Evolutionary conservation across 2,329 filamentous ascomycete genomes (phyloP).

Genomic region (Pestalotiopsis fici): DNA sequence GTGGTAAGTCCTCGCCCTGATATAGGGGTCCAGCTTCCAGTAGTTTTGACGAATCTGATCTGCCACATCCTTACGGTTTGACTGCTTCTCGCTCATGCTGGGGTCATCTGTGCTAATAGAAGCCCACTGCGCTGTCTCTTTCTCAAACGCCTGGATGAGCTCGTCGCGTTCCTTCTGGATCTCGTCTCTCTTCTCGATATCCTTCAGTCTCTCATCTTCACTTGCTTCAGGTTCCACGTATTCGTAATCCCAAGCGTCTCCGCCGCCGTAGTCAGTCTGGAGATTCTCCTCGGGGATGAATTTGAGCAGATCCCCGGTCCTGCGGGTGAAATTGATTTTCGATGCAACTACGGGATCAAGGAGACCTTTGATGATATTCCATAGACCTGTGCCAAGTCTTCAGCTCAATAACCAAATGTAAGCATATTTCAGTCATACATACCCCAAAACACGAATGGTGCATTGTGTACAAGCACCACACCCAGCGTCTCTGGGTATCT

Average conservation of each 20-base stretch:
- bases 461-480: constrained; percentile 71
- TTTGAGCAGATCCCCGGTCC: constrained; percentile 58
- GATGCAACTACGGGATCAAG: constrained; percentile 73
- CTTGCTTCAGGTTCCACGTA: constrained; percentile 61
- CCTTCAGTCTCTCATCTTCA: constrained; percentile 60
- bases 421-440: neutral
- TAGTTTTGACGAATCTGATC: constrained; percentile 60
- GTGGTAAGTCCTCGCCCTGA: constrained; percentile 63
- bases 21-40: constrained; percentile 70
- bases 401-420: neutral
- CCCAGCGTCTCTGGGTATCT: constrained; percentile 77
- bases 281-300: constrained; percentile 63
- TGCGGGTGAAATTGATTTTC: constrained; percentile 72
- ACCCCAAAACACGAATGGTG: constrained; percentile 69
- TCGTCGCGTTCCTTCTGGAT: constrained; percentile 52
- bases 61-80: constrained; percentile 48
- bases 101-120: constrained; percentile 32
- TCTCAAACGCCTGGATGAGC: constrained; percentile 59
- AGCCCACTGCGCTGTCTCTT: constrained; percentile 62
- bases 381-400: constrained; percentile 26
- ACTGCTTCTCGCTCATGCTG: constrained; percentile 17
- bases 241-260: constrained; percentile 65
- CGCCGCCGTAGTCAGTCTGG: constrained; percentile 65
- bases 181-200: constrained; percentile 41
- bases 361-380: constrained; percentile 73